Evolutionary conservation across 2,329 filamentous ascomycete species (phyloP).

Genomic region (Aspergillus melleus): DNA sequence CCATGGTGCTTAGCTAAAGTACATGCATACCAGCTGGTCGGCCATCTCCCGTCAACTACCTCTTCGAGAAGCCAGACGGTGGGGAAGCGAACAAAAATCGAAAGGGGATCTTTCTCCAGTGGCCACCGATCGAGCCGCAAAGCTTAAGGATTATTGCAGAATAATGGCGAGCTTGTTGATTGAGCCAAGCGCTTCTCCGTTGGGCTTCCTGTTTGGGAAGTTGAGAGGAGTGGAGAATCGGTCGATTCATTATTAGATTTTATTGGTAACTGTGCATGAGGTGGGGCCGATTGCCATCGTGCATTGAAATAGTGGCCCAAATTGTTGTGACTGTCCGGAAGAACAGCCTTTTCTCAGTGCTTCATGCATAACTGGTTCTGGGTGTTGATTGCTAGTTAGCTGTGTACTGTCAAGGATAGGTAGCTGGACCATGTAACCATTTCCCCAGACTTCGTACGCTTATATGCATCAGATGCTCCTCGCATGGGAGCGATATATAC

Average conservation of each 20-base stretch:
- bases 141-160: background rate
- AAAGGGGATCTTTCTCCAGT: background rate
- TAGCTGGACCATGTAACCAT: no score
- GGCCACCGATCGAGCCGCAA: background rate
- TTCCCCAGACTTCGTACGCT: no score
- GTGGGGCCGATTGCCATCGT: background rate
- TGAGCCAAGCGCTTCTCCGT: background rate
- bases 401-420: background rate
- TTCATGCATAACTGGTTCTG: background rate
- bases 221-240: slow-evolving; percentile 21
- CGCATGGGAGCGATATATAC: no score
- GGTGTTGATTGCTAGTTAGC: background rate
- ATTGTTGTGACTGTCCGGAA: no score
- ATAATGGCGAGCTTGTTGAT: background rate
- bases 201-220: slow-evolving; percentile 23
- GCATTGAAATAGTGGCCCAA: background rate
- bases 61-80: slow-evolving; percentile 18
- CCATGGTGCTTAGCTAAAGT: background rate
- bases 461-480: no score
- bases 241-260: background rate
- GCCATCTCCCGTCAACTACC: slow-evolving; percentile 13
- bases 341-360: no score
- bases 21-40: background rate
- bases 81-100: background rate
- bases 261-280: background rate